Conservation (phyloP, 345 rosid genomes). For the Dipteronia dyeriana region DNA sequence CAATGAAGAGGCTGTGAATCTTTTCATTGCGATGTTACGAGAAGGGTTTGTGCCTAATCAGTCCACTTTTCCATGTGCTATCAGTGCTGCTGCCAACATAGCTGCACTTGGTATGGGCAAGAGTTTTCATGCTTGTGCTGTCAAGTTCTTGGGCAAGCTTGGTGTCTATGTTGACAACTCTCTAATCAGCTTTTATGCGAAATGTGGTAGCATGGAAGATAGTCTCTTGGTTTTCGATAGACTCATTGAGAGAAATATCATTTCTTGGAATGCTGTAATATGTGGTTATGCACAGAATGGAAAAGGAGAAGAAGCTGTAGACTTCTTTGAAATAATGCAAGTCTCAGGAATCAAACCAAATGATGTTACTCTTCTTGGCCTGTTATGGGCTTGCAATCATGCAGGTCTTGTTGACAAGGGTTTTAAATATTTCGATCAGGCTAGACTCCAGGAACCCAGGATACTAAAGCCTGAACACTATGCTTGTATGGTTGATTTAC, state of each 20-base stretch:
- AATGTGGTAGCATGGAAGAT: conserved; percentile 80
- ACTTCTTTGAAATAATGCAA: conserved; percentile 50
- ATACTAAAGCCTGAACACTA: conserved; percentile 63
- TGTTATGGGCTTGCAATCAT: conserved; percentile 81
- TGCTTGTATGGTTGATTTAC: conserved; percentile 84
- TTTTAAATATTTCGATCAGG: conserved; percentile 54
- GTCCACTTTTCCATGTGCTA: conserved; percentile 57
- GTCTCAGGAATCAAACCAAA: conserved; percentile 51
- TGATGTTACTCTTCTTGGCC: conserved; percentile 62
- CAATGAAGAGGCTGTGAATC: conserved; percentile 75
- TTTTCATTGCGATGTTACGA: conserved; percentile 67
- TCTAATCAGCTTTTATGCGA: conserved; percentile 73
- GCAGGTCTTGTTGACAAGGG: conserved; percentile 71
- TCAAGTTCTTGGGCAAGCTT: conserved; percentile 51
- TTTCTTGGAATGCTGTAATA: conserved; percentile 78
- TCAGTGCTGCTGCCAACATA: conserved; percentile 65
- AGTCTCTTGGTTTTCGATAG: conserved; percentile 52
- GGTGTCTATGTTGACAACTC: conserved; percentile 58
- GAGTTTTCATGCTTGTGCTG: conserved; percentile 67
- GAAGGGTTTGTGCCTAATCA: conserved; percentile 55
- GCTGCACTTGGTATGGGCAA: conserved; percentile 67
- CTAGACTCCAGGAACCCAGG: conserved; percentile 32
- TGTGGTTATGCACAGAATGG: conserved; percentile 87
- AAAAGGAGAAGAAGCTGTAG: conserved; percentile 65
- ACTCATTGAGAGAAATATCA: conserved; percentile 39